Evolutionary conservation across 768 basidiomycete genomes (phyloP).

Genomic region (Daedaleopsis nitida): DNA sequence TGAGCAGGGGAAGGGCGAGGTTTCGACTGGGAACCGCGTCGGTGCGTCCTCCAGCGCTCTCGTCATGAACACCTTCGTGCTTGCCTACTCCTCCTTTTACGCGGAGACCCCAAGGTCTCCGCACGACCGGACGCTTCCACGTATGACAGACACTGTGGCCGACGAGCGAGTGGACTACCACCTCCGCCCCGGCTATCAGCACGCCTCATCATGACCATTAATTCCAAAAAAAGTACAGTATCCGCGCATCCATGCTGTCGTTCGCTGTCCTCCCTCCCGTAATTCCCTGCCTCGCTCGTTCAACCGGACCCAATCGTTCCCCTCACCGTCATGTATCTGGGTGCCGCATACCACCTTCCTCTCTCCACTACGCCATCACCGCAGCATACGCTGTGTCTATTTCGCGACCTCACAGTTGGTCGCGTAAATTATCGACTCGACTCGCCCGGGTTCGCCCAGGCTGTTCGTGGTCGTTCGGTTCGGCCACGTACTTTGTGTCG

Average conservation of each 20-base stretch:
- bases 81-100: neutral
- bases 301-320: neutral
- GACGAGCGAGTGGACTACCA: neutral
- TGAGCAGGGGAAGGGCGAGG: neutral
- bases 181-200: neutral
- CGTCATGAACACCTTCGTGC: neutral
- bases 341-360: neutral
- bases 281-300: neutral
- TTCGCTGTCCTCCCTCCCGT: neutral
- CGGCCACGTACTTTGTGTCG: neutral
- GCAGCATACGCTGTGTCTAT: neutral
- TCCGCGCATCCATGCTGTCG: neutral
- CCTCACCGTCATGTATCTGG: neutral
- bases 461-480: constrained; percentile 18
- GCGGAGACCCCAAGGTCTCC: neutral
- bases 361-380: neutral
- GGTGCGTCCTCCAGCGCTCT: neutral
- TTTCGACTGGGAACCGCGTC: constrained; percentile 2
- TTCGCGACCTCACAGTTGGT: constrained; percentile 1
- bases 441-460: constrained; percentile 7
- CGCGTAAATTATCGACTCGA: constrained; percentile 20
- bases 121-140: too few species aligned
- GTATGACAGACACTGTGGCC: neutral
- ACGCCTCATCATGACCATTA: neutral
- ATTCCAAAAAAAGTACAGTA: neutral